Evolutionary conservation across 2,329 filamentous ascomycete genomes (phyloP).

Genomic region (Cladosporium velox): DNA sequence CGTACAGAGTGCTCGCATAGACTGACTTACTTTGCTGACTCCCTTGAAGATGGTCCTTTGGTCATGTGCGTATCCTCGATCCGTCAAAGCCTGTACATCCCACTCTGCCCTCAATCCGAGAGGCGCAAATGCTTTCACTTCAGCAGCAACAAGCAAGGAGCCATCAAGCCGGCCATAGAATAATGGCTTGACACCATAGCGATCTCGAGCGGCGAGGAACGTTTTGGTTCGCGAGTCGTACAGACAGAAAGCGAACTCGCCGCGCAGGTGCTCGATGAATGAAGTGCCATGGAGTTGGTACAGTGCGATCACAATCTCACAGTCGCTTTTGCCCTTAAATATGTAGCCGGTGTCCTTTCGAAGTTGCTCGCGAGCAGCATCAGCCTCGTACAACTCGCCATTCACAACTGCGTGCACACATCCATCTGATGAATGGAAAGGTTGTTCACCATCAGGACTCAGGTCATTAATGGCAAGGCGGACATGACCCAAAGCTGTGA

Average conservation of each 20-base stretch:
- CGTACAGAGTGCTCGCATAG: not conserved
- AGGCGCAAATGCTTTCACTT: constrained; percentile 55
- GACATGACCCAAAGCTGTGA: constrained; percentile 46
- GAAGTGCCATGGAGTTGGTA: constrained; percentile 51
- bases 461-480: constrained; percentile 55
- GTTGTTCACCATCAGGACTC: constrained; percentile 47
- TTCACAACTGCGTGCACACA: constrained; percentile 56
- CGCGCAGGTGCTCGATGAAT: constrained; percentile 49
- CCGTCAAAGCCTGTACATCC: constrained; percentile 52
- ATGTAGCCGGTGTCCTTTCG: constrained; percentile 28
- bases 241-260: constrained; percentile 56
- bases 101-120: constrained; percentile 56
- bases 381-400: constrained; percentile 57
- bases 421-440: constrained; percentile 30
- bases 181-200: constrained; percentile 58
- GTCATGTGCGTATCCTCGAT: constrained; percentile 48
- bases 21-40: constrained; percentile 37
- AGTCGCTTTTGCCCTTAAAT: constrained; percentile 52
- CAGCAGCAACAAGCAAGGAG: constrained; percentile 50
- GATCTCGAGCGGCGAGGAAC: constrained; percentile 52
- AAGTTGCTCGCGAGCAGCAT: constrained; percentile 43
- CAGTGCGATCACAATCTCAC: constrained; percentile 53
- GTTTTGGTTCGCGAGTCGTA: constrained; percentile 47
- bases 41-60: constrained; percentile 54
- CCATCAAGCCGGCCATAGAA: constrained; percentile 48